A percentile compares a stretch with the other conserved stretches of the same genome.
These are phyloP conservation scores for Tulasnella sp. DNA, from an alignment of 768 basidiomycete species.

Conservation along the genomic window DNA sequence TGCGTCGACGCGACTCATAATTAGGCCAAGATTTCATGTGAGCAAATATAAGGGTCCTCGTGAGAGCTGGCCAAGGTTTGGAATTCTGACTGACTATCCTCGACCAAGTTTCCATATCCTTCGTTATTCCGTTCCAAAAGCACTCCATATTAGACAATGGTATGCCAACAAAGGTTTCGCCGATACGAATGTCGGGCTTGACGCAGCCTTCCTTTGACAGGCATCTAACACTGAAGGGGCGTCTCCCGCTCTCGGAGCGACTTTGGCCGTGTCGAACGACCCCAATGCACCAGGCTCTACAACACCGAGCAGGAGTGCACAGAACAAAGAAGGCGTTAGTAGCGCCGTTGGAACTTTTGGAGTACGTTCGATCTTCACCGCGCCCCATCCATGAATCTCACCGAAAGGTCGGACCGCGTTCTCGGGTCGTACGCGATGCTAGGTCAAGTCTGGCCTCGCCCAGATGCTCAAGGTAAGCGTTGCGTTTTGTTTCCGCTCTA, in stretches of 20 bases:
- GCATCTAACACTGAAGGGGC: background rate
- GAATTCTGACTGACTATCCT: slow-evolving; percentile 20
- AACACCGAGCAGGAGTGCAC: background rate
- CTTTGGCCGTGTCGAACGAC: slow-evolving; percentile 3
- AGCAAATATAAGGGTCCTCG: slow-evolving; percentile 4
- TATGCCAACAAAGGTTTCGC: background rate
- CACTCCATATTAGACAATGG: background rate
- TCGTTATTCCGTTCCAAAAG: background rate
- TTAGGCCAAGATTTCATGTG: slow-evolving; percentile 11
- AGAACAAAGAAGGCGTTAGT: slow-evolving; percentile 9
- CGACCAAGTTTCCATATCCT: background rate
- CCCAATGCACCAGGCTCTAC: background rate
- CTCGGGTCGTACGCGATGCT: background rate
- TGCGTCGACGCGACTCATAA: slow-evolving; percentile 18
- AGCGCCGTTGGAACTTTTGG: slow-evolving; percentile 67
- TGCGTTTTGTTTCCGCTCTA: slow-evolving; percentile 25
- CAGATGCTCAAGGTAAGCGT: slow-evolving; percentile 88
- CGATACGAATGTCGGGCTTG: background rate
- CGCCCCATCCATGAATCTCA: background rate
- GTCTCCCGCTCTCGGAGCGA: background rate
- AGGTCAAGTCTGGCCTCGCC: slow-evolving; percentile 93
- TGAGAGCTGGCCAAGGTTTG: background rate
- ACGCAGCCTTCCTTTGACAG: background rate
- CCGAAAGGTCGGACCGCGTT: slow-evolving; percentile 15
- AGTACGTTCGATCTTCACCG: slow-evolving; percentile 47